Evolutionary conservation across 2,329 filamentous ascomycete genomes (phyloP).

Genomic region (Pseudogymnoascus sp.): DNA sequence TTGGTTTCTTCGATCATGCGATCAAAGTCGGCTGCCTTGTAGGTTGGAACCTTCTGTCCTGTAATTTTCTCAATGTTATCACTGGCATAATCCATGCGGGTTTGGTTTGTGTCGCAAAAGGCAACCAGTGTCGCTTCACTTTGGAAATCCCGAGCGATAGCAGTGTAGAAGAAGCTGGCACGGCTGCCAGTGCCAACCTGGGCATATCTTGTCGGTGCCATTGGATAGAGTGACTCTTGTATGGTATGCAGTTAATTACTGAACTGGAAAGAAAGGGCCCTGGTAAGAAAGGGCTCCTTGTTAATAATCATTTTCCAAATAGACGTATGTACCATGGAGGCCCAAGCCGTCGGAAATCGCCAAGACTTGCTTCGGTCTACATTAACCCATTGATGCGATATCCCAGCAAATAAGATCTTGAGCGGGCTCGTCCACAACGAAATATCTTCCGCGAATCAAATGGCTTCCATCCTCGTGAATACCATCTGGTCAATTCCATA

Average conservation of each 20-base stretch:
- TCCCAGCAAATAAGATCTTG: not conserved
- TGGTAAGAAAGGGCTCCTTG: not conserved
- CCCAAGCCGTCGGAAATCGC: not conserved
- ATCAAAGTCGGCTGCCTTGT: conserved; percentile 49
- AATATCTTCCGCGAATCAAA: conserved; percentile 2
- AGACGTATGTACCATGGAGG: not conserved
- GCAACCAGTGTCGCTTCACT: conserved; percentile 47
- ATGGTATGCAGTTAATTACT: not conserved
- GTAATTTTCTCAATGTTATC: conserved; percentile 41
- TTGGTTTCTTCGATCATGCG: conserved; percentile 50
- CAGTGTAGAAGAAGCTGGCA: conserved; percentile 55
- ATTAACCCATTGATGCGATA: conserved; percentile 1
- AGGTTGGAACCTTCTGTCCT: conserved; percentile 46
- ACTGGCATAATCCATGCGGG: conserved; percentile 53
- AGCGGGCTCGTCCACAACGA: not conserved
- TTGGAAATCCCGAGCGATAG: conserved; percentile 48
- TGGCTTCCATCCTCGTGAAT: not conserved
- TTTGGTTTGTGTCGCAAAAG: conserved; percentile 56
- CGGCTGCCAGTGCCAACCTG: conserved; percentile 54
- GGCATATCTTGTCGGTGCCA: conserved; percentile 37
- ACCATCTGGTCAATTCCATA: no score
- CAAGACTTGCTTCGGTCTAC: not conserved
- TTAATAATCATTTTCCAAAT: not conserved
- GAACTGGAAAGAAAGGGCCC: not conserved
- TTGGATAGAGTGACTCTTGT: conserved; percentile 27